phyloP scores from a whole-genome alignment of 192 early-diverging fungal species.

The Coemansia sp. region DNA sequence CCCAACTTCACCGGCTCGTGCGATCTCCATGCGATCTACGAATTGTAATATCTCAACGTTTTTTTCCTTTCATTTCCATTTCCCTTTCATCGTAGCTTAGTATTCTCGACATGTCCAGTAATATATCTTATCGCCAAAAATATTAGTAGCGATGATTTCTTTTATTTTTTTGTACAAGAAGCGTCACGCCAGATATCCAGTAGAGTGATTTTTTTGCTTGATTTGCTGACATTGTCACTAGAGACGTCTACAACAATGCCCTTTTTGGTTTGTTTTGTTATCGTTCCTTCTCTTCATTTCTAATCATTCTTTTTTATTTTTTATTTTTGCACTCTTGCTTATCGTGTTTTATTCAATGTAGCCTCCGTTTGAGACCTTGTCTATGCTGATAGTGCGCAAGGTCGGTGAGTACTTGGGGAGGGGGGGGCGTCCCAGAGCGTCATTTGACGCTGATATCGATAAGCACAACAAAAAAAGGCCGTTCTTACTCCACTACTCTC shows the following conservation, averaged over 20 bases:
- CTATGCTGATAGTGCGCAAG: neutral
- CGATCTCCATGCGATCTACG: neutral
- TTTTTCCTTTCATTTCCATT: neutral
- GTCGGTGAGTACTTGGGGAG: neutral
- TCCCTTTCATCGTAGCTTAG: neutral
- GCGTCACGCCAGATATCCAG: too few species aligned
- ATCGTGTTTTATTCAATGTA: neutral
- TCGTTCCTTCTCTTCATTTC: too few species aligned
- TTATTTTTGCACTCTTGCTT: neutral
- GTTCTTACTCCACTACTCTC: neutral
- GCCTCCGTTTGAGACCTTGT: neutral
- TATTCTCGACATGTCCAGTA: neutral
- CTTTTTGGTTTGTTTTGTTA: too few species aligned
- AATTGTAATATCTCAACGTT: conserved; percentile 3
- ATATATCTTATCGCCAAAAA: neutral
- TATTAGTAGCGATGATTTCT: too few species aligned
- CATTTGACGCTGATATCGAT: neutral
- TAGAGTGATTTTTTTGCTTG: too few species aligned
- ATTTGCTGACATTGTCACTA: too few species aligned
- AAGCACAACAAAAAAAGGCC: neutral
- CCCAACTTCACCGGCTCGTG: neutral
- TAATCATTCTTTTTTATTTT: neutral
- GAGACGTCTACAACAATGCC: too few species aligned
- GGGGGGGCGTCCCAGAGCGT: neutral
- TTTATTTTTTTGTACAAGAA: too few species aligned